phyloP scores from a whole-genome alignment of 2,329 filamentous ascomycete species.

The Phaeoacremonium minimum region DNA sequence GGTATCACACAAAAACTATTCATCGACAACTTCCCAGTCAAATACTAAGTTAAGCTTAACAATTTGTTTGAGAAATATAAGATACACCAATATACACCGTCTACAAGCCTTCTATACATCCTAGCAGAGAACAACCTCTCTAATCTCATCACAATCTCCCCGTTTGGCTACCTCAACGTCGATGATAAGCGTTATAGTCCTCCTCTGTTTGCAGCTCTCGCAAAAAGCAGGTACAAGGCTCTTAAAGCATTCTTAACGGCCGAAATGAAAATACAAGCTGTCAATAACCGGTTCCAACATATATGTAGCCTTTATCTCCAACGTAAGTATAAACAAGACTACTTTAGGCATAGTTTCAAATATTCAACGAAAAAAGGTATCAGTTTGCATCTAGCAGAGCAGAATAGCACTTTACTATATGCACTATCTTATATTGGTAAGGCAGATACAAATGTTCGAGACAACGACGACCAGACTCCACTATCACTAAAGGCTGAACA shows the following conservation, averaged over 20 bases:
- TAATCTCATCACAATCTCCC: slow-evolving; percentile 3
- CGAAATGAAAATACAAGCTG: no score
- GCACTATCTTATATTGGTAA: no score
- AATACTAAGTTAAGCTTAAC: slow-evolving; percentile 1
- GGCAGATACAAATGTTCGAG: no score
- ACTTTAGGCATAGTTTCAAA: no score
- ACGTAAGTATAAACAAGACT: no score
- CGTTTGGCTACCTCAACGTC: background rate
- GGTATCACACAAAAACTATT: background rate
- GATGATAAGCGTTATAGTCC: slow-evolving; percentile 5
- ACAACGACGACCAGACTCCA: no score
- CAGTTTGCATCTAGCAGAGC: no score
- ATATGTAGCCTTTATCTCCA: no score
- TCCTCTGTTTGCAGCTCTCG: slow-evolving; percentile 10
- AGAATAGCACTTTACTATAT: no score
- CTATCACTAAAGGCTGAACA: no score
- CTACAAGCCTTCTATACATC: slow-evolving; percentile 5
- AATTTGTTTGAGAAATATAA: slow-evolving; percentile 1
- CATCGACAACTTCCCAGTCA: slow-evolving; percentile 1
- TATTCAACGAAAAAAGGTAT: no score
- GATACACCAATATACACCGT: slow-evolving; percentile 3
- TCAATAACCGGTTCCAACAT: no score
- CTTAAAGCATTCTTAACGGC: slow-evolving; percentile 1
- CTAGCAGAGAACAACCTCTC: slow-evolving; percentile 3
- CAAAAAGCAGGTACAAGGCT: slow-evolving; percentile 4